Percentiles rank a stretch among this genome's conserved stretches.
Conservation (phyloP, 805 yeast species). For the Sugiyamaella valdiviana region DNA sequence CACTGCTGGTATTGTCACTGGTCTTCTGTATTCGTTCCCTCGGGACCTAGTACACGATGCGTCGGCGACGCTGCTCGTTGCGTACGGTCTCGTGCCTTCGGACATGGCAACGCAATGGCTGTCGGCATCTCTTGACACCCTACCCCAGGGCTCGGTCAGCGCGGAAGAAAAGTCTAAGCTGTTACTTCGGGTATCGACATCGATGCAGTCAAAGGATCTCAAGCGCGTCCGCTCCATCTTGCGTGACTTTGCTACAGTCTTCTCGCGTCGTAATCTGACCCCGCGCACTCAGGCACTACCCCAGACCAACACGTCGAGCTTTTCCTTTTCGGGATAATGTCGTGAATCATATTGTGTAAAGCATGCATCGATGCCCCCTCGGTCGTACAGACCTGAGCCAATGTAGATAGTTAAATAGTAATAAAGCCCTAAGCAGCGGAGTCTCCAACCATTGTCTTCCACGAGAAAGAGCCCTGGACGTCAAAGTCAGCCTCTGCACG, state of each 20-base stretch:
- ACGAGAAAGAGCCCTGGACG: neutral
- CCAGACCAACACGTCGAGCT: neutral
- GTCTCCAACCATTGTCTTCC: neutral
- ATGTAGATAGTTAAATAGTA: neutral
- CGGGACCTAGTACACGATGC: slow-evolving; percentile 66
- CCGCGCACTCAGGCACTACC: slow-evolving; percentile 28
- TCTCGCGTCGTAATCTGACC: slow-evolving; percentile 64
- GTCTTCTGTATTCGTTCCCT: slow-evolving; percentile 67
- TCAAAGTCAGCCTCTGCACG: slow-evolving; percentile 15
- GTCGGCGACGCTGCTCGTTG: slow-evolving; percentile 62
- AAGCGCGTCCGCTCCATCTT: slow-evolving; percentile 66
- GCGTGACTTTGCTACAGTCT: slow-evolving; percentile 78
- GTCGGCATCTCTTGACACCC: slow-evolving; percentile 43
- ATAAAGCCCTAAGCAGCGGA: neutral
- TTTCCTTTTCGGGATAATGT: slow-evolving; percentile 7
- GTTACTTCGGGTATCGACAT: slow-evolving; percentile 28
- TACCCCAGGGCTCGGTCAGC: slow-evolving; percentile 61
- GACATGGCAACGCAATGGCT: slow-evolving; percentile 58
- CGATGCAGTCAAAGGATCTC: slow-evolving; percentile 52
- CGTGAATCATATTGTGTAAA: no score
- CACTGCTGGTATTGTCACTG: slow-evolving; percentile 48
- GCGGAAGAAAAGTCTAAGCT: slow-evolving; percentile 63
- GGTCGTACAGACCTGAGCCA: no score
- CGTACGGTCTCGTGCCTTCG: slow-evolving; percentile 41
- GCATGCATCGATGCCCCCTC: no score